Evolutionary conservation across 139 green algal species (phyloP), one percentile per base, ranked within the genome.

Genomic region (Coccomyxa sp.): DNA sequence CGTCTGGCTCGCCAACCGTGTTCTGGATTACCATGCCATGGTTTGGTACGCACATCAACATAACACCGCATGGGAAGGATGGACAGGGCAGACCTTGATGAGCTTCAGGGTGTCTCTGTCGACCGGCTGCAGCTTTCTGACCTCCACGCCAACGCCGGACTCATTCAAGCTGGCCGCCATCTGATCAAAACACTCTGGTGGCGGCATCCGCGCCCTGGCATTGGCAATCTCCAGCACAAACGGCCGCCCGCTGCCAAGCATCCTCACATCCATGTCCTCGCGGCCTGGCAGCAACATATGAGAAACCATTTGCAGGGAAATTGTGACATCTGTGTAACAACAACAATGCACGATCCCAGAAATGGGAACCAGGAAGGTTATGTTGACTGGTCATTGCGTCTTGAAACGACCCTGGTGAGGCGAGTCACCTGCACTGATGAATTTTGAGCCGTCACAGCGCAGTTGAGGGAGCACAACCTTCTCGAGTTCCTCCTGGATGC

Each of bases 231-330:
- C 91, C 58, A 97, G 66, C 17, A 95, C 87, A 86, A 97, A 98
- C 0, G 95, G 95, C 21, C 95, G 87, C 0, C 95, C 95, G 0
- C 78, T 79, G 30, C 95, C 94, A 81, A 97, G 89, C 94, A 97
- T 97, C 79, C 94, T 92, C 60, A 97, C 95, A 81, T 98, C 94
- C 13, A 93, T 88, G 88, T 98, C 95, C 87, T 98, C 95, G 13
- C 95, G 85, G 10, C 95, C 95, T 79, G 92, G 87, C 81, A 63
- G 7, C 76, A 80, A 27, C 13, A 80, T 51, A 27, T 38, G 27
- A 38, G n/a, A 28, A 9, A 25, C 25, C 1, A 13, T 27, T 27
- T 30, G 66, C 66, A 27, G 23, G 25, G 1, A 27, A 10, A 10
- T 75, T 75, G 23, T 30, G 21, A 1, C 23, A 13, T 30, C 23